phyloP scores from a whole-genome alignment of 2,329 filamentous ascomycete genomes.

The Huntiella omanensis region DNA sequence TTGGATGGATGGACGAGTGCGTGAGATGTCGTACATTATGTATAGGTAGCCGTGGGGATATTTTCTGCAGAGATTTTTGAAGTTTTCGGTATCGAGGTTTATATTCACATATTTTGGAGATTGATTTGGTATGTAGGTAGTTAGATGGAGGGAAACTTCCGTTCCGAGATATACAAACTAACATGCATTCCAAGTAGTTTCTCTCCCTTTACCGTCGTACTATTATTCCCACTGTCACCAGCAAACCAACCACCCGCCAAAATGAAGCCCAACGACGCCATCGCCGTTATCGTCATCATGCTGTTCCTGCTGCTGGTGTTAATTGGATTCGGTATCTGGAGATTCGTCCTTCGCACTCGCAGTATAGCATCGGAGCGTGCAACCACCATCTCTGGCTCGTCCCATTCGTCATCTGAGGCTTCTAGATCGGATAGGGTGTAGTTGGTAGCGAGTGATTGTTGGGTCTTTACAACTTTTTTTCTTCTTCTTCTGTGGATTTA shows the following conservation, averaged over 20 bases:
- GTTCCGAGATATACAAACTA: too few relatives aligned
- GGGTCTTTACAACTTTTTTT: too few relatives aligned
- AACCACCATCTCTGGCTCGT: neutral
- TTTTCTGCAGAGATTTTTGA: too few relatives aligned
- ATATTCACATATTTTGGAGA: too few relatives aligned
- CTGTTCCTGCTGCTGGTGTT: constrained; percentile 42
- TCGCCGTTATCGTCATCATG: constrained; percentile 49
- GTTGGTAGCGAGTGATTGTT: neutral
- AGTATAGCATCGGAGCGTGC: neutral
- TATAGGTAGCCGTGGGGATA: too few relatives aligned
- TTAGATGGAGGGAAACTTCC: too few relatives aligned
- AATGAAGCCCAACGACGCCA: constrained; percentile 45
- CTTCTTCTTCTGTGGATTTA: neutral
- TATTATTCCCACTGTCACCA: neutral
- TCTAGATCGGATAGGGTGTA: neutral
- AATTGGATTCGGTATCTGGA: constrained; percentile 45
- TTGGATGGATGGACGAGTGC: too few relatives aligned
- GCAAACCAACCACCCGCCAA: neutral
- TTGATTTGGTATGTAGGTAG: too few relatives aligned
- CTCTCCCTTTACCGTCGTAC: too few relatives aligned
- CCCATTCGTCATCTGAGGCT: neutral
- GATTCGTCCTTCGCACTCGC: constrained; percentile 26
- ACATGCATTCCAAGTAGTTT: too few relatives aligned
- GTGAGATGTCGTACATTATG: too few relatives aligned
- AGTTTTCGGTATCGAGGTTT: too few relatives aligned